These are phyloP conservation scores for Nicotiana attenuata DNA, from an alignment of 257 asterid genomes.

Conservation along the genomic window DNA sequence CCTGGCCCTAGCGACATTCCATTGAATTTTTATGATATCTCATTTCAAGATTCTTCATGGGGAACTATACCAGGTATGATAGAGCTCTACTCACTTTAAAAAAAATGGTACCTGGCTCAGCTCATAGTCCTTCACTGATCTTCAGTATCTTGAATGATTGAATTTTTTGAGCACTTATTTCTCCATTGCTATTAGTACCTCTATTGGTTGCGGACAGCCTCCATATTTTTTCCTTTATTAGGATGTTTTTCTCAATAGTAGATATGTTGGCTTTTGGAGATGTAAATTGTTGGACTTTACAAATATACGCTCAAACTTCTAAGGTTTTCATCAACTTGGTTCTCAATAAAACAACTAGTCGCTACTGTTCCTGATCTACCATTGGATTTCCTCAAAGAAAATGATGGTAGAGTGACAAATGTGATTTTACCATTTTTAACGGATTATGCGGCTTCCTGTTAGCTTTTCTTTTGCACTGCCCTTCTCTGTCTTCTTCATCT, in stretches of 20 bases:
- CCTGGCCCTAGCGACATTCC: conserved; percentile 54
- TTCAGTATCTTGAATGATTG: background rate
- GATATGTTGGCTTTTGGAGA: background rate
- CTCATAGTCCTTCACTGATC: background rate
- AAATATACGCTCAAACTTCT: background rate
- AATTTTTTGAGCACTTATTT: background rate
- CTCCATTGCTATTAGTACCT: background rate
- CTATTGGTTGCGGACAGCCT: background rate
- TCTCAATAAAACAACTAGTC: background rate
- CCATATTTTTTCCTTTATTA: background rate
- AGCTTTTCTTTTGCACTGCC: background rate
- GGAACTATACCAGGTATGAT: conserved; percentile 68
- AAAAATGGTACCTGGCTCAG: background rate
- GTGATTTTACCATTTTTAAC: background rate
- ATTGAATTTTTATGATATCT: conserved; percentile 43
- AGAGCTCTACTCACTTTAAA: background rate
- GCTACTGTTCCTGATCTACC: background rate
- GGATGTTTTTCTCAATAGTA: background rate
- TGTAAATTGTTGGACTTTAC: background rate
- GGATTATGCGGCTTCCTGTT: background rate
- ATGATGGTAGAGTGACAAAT: background rate
- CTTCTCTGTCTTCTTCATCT: background rate
- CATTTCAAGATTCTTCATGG: conserved; percentile 85
- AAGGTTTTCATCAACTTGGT: background rate
- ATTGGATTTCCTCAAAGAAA: background rate